phyloP scores from a whole-genome alignment of 306 rosid species.

The Bauhinia variegata region DNA sequence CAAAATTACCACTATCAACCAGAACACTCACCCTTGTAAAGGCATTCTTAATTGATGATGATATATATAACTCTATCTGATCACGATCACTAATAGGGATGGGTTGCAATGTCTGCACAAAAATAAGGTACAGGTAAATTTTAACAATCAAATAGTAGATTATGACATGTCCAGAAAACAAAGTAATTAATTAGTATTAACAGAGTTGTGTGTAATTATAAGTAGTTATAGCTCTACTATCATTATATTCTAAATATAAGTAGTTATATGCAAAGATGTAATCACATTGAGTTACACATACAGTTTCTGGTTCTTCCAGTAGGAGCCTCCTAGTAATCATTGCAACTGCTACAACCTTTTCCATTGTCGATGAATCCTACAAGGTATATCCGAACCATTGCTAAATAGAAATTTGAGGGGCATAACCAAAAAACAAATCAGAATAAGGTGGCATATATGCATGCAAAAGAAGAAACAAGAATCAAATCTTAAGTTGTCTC shows the following conservation, averaged over 20 bases:
- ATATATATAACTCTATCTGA: constrained; percentile 83
- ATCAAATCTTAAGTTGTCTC: not conserved
- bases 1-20: constrained; percentile 29
- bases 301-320: constrained; percentile 84
- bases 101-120: constrained; percentile 63
- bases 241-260: constrained; percentile 18
- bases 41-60: constrained; percentile 74
- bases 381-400: constrained; percentile 36
- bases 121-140: constrained; percentile 32
- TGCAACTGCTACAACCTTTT: constrained; percentile 79
- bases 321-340: constrained; percentile 95
- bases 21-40: constrained; percentile 79
- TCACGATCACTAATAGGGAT: constrained; percentile 76
- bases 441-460: constrained; percentile 24
- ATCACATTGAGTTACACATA: constrained; percentile 46
- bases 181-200: not conserved
- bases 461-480: constrained; percentile 19
- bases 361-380: constrained; percentile 77
- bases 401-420: constrained; percentile 27
- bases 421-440: constrained; percentile 29
- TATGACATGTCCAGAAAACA: not conserved
- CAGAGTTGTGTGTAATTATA: not conserved
- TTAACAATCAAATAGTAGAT: constrained; percentile 17
- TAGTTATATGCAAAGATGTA: constrained; percentile 34
- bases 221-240: constrained; percentile 2